Percentiles rank a stretch among this genome's conserved stretches.
Conservation (phyloP, 305 asterid species). For the Andrographis paniculata region DNA sequence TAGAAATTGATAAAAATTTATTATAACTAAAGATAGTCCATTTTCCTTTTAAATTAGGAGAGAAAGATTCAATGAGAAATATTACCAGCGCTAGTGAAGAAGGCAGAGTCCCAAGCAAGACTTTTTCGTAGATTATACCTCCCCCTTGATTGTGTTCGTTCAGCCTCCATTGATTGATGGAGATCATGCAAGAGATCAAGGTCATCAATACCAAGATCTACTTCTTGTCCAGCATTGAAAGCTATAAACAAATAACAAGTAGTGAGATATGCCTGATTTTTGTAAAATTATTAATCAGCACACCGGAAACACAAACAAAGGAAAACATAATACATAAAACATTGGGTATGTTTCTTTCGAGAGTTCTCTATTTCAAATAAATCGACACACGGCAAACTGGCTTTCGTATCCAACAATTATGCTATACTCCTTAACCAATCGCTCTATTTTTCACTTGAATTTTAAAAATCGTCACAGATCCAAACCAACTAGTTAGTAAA, state of each 20-base stretch:
- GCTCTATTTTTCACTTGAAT: no score
- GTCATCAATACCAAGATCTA: slow-evolving; percentile 19
- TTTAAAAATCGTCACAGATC: no score
- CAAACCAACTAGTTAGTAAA: no score
- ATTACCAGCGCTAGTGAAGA: slow-evolving; percentile 89
- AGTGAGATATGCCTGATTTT: slow-evolving; percentile 19
- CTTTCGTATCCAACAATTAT: no score
- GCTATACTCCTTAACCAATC: no score
- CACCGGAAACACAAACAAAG: not conserved
- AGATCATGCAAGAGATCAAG: slow-evolving; percentile 38
- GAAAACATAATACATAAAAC: not conserved
- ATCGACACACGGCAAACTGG: no score
- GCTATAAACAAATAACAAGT: slow-evolving; percentile 21
- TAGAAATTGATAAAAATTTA: slow-evolving; percentile 21
- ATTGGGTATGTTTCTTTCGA: no score
- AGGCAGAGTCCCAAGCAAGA: slow-evolving; percentile 97
- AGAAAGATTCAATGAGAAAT: not conserved
- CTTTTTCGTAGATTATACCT: slow-evolving; percentile 90
- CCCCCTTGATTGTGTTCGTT: slow-evolving; percentile 32
- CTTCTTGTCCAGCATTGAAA: slow-evolving; percentile 25
- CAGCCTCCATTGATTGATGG: slow-evolving; percentile 49
- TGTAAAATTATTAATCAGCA: slow-evolving; percentile 25
- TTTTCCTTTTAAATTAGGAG: not conserved
- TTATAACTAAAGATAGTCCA: no score
- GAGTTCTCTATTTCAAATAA: no score